Conservation (phyloP, 169 alveolate genomes). For the Plasmodium reichenowi region DNA sequence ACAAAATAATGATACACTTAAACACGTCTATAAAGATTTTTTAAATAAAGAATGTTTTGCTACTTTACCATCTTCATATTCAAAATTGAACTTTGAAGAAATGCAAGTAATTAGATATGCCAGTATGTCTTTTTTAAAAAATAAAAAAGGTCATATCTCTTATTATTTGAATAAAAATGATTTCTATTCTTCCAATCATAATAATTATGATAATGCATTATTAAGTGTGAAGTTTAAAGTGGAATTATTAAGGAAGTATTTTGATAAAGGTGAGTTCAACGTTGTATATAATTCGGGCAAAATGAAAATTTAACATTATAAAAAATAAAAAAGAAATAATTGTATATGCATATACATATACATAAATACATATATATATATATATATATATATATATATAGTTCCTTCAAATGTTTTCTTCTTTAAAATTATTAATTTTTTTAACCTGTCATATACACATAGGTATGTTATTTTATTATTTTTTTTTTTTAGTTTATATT, state of each 20-base stretch:
- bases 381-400: background rate
- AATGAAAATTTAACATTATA: background rate
- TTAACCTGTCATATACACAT: no score
- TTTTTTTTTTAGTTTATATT: no score
- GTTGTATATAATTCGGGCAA: background rate
- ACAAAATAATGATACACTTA: background rate
- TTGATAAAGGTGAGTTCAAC: background rate
- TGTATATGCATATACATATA: background rate
- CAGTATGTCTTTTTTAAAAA: slow-evolving; percentile 50
- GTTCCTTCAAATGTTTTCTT: no score
- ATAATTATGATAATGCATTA: slow-evolving; percentile 19
- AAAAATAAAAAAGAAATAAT: background rate
- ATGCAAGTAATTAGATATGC: slow-evolving; percentile 39
- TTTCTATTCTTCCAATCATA: slow-evolving; percentile 32
- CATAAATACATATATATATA: background rate
- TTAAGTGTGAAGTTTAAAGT: slow-evolving; percentile 26
- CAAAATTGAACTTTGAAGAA: slow-evolving; percentile 32
- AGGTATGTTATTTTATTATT: no score
- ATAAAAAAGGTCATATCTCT: slow-evolving; percentile 4
- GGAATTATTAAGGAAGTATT: slow-evolving; percentile 3
- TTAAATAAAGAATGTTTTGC: slow-evolving; percentile 21
- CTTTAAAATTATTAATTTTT: no score
- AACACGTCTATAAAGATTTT: slow-evolving; percentile 12
- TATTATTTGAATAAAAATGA: slow-evolving; percentile 47
- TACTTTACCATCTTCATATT: slow-evolving; percentile 55